Base-by-base conservation (phyloP, 139 green algal species). In the Auxenochlorella protothecoides region DNA sequence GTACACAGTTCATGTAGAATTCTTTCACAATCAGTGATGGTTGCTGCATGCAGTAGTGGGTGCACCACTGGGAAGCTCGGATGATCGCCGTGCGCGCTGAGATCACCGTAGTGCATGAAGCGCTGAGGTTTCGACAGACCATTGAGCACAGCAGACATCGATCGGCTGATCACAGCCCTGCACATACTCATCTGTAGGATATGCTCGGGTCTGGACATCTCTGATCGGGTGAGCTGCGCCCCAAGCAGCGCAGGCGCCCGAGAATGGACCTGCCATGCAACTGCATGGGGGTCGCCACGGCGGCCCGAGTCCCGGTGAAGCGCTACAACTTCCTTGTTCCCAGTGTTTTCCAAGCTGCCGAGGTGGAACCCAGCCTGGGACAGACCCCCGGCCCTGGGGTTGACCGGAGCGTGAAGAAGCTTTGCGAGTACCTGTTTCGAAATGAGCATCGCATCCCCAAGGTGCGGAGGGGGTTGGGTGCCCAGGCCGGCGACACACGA, bases 251-350 rank as follows among this genome's bases (percentile, higher is more conserved):
- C 27, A 44, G 27, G 14, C 3, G 14, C 5, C 68, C 56, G 12
- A 60, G 15, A 55, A 81, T 81, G 76, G 77, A 82, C 51, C 66
- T 56, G 63, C 66, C 11, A n/a, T 87, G 76, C 77, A 85, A 81
- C 77, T 87, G 81, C 69, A 85, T 87, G 55, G 84, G 84, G 53
- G 71, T 85, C 9, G 77, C 82, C 8, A 71, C 81, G 5, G 76
- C 74, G 53, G 79, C 72, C 27, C 76, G 70, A 27, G 71, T 79
- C 4, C 81, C 79, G 7, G 74, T 87, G 16, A 89, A 89, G 72
- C 74, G 84, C 1, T 89, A 89, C 77, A 89, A 89, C 68, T 53
- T 84, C 11, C 77, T 89, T 6, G 84, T 89, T 27, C 84, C 84
- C 14, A 81, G 84, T 54, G 72, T 87, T 56, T 89, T 86, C 64